These are phyloP conservation scores for Aspergillus homomorphus DNA, from an alignment of 495 filamentous ascomycete species.

Conservation along the genomic window DNA sequence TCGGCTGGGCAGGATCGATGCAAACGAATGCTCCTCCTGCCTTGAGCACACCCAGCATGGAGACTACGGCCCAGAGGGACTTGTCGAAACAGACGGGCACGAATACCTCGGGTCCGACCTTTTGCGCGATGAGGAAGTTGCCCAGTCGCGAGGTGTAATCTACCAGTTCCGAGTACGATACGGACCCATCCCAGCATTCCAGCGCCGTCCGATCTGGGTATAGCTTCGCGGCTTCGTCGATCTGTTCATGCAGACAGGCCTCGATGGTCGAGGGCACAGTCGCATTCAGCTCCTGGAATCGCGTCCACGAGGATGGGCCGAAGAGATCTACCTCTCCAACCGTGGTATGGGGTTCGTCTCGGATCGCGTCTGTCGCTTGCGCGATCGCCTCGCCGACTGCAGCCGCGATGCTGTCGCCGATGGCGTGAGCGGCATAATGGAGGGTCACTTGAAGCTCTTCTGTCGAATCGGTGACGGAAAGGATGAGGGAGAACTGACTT, in stretches of 20 bases:
- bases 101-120: constrained; percentile 30
- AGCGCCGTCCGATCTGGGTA: constrained; percentile 18
- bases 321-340: constrained; percentile 16
- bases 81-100: constrained; percentile 48
- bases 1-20: constrained; percentile 46
- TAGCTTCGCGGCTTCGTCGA: constrained; percentile 10
- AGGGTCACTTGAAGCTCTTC: constrained; percentile 7
- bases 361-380: constrained; percentile 8
- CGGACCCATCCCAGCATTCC: constrained; percentile 36
- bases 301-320: constrained; percentile 10
- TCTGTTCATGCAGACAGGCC: constrained; percentile 16
- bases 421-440: constrained; percentile 8
- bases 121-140: constrained; percentile 29
- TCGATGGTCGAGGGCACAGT: constrained; percentile 10
- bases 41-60: constrained; percentile 41
- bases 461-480: constrained; percentile 1
- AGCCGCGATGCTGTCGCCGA: constrained; percentile 12
- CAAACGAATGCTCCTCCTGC: constrained; percentile 48
- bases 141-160: constrained; percentile 14
- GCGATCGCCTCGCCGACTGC: constrained; percentile 11
- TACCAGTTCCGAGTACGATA: constrained; percentile 23
- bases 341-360: constrained; percentile 10
- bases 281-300: constrained; percentile 16
- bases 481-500: constrained; percentile 1
- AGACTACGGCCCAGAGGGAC: constrained; percentile 37